Evolutionary conservation across 192 early-diverging fungal genomes (phyloP).

Genomic region (Lobosporangium transversale): DNA sequence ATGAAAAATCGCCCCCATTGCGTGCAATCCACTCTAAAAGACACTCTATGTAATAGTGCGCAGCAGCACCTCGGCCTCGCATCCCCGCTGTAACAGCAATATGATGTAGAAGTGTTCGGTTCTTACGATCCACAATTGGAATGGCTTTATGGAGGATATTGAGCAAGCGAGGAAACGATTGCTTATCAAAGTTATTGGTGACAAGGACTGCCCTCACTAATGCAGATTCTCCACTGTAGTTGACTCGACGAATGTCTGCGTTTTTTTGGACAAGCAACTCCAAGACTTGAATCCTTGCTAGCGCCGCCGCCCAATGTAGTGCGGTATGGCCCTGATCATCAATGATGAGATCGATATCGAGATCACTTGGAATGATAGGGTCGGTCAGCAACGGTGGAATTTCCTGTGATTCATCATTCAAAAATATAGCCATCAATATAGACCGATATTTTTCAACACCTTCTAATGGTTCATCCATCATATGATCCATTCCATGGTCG

Average conservation of each 20-base stretch:
- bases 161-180: slow-evolving; percentile 82
- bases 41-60: slow-evolving; percentile 92
- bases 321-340: slow-evolving; percentile 96
- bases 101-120: slow-evolving; percentile 91
- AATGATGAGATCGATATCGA: slow-evolving; percentile 86
- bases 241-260: slow-evolving; percentile 74
- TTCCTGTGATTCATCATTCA: slow-evolving; percentile 75
- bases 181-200: slow-evolving; percentile 84
- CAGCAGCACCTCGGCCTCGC: slow-evolving; percentile 71
- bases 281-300: slow-evolving; percentile 79
- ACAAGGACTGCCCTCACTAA: slow-evolving; percentile 89
- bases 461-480: slow-evolving; percentile 25
- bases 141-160: slow-evolving; percentile 80
- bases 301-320: slow-evolving; percentile 95
- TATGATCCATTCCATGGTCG: neutral
- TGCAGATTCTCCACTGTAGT: slow-evolving; percentile 87
- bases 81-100: slow-evolving; percentile 78
- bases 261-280: slow-evolving; percentile 80
- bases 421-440: slow-evolving; percentile 86
- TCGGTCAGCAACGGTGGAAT: slow-evolving; percentile 64
- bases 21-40: slow-evolving; percentile 73
- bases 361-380: slow-evolving; percentile 53
- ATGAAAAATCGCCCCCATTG: slow-evolving; percentile 57
- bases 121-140: slow-evolving; percentile 72
- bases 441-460: slow-evolving; percentile 72